These are phyloP conservation scores for Scenedesmus sp. DNA, from an alignment of 163 green algal species.

Conservation along the genomic window DNA sequence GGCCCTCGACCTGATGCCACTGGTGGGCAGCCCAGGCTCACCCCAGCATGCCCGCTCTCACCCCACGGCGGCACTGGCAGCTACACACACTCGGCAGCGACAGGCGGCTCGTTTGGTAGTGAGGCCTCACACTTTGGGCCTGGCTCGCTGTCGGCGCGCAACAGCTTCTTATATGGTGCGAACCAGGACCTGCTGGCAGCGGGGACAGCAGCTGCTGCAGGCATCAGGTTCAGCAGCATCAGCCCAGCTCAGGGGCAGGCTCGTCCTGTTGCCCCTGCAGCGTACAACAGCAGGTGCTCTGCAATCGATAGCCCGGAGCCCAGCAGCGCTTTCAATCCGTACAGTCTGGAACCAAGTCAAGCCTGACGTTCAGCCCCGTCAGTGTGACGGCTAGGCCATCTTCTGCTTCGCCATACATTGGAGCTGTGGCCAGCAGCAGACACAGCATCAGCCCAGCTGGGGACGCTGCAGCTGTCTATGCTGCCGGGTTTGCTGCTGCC, in stretches of 20 bases:
- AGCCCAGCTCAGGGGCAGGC: background rate
- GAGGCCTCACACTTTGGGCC: background rate
- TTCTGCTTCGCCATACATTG: background rate
- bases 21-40: background rate
- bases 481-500: background rate
- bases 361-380: background rate
- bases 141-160: background rate
- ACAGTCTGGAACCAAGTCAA: background rate
- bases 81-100: background rate
- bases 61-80: background rate
- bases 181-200: slow-evolving; percentile 40
- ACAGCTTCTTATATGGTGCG: slow-evolving; percentile 9
- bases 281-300: background rate
- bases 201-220: background rate
- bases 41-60: background rate
- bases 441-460: background rate
- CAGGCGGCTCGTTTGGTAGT: background rate
- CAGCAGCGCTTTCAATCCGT: background rate
- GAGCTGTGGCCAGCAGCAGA: background rate
- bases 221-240: background rate
- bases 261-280: background rate
- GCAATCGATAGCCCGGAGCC: background rate
- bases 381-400: background rate
- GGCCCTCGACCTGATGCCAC: background rate
- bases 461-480: background rate